Evolutionary conservation across 2,329 filamentous ascomycete species (phyloP), one percentile per base, ranked within the genome.

Genomic region (Arthroderma sp.): DNA sequence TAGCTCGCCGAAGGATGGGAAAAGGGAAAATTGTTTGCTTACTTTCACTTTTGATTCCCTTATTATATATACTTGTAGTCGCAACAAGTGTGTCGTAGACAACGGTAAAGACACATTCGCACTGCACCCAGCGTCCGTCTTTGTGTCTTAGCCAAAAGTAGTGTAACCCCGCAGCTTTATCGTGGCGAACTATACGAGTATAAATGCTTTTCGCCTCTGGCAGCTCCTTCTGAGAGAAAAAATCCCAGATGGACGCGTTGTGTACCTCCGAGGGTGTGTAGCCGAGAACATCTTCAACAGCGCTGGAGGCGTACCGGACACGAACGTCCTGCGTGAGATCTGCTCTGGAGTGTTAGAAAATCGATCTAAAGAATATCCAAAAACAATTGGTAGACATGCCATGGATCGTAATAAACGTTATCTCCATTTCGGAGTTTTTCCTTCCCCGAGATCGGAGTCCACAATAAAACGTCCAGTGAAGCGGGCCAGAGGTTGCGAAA

Each of bases 371-470:
- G 39, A 41, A 32, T 41, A 45, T 27, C 43, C 37, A 44, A 42
- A 36, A 38, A 38, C 38, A 39, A 50, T 44, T 10, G 40, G 47
- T 46, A 31, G 47, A 70, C 79, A 68, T 67, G 84, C 85, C 85
- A 61, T 91, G 85, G 59, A 93, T 91, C 53, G 85, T 87, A 68
- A 93, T 91, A 67, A 93, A 93, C 30, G 85, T 91, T 53, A 83
- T 83, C 65, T 88, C 83, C 83, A 85, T 85, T 15, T 43, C 15
- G 15, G 15, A 2, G 15, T 22, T 22, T 22, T 22, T 22, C 15
- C 15, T 22, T 22, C 15, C 15, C 15, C 15, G 15, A 22, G 15
- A 22, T 22, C 15, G 15, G 15, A 22, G 15, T 22, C 15, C 15
- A 22, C 15, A 22, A 22, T 22, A 22, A 22, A 22, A 22, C 15